Base-by-base conservation (phyloP, 352 stramenopile species). In the Globisporangium cylindrosporum region DNA sequence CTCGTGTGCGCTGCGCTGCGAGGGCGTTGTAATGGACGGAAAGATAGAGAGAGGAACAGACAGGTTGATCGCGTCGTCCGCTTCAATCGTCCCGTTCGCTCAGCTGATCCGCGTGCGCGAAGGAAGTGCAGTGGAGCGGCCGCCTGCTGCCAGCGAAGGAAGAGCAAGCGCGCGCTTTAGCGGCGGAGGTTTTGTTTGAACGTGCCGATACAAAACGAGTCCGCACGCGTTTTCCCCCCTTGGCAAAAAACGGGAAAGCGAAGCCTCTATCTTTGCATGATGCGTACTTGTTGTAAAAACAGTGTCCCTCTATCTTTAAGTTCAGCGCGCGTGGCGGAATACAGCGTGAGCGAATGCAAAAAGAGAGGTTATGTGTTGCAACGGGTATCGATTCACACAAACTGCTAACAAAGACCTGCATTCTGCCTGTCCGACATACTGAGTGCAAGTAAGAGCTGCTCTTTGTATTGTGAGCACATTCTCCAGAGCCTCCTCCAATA, bases 181-280 rank as follows among this genome's bases (percentile, higher is more conserved):
- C 59, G 27, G 54, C 54, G 59, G 59, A 65, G 43, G 59, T 65
- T 65, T 57, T 65, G 15, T 57, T 65, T 65, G 32, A 65, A 65
- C 38, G 41, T 51, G 34, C 43, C 36, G 22, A 65, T 54, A 57
- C 59, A 65, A 65, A 43, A 43, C 27, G 54, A 22, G 34, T 27
- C 12, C 24, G 24, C 53, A 34, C 24, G 20, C 22, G 51, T 58
- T 58, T 62, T 48, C 57, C 32, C 57, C 36, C 57, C 29, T 49
- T 48, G 29, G 55, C 27, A 43, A 25, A 32, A 32, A 32, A 32
- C 29, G 29, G 29, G 29, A 32, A 32, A 32, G 29, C 29, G 29
- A 32, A 7, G 29, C 29, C 29, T 32, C 29, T 32, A 32, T 7
- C 29, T 32, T 32, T 32, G 29, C 29, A 32, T 32, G 0, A 4